Base-by-base conservation (phyloP, 768 basidiomycete genomes). In the Kwoniella dendrophila region DNA sequence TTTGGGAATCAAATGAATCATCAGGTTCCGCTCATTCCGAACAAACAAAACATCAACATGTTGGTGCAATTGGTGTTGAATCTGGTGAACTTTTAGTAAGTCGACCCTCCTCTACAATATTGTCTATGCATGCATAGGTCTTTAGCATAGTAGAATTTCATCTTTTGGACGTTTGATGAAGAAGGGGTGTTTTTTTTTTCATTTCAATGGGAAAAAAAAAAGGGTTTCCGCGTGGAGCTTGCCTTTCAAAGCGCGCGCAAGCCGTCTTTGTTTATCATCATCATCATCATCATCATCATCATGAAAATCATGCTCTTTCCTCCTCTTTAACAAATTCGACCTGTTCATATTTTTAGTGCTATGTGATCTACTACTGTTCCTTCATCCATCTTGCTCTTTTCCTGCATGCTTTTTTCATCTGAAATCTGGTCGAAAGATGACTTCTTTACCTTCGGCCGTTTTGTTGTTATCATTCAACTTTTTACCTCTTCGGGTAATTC, bases 31-130 rank as follows among this genome's bases (percentile, higher is more conserved):
- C 33, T 22, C 36, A 47, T 34, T 57, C 67, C 48, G 68, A 66
- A 56, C 53, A 59, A 34, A 64, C 63, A n/a, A 74, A 74, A 59
- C 53, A 67, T 63, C 70, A 72, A 61, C 73, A 74, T 64, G 73
- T 74, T 16, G 73, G 73, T 10, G 73, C 73, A 32, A 74, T 66
- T 34, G 73, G 73, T 40, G 73, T 74, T 12, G 73, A 74, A 62
- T 63, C 59, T 29, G 73, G 73, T 57, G 73, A 74, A 68, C 54
- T 72, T 22, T 55, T 72, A 45, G 73, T 74, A 53, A 74, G 73
- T 74, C 48, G 65, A 34, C 26, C 59, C 59, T 59, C 45, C 66
- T 63, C 68, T 68, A 49, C 67, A 59, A 50, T 43, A 56, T 60
- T 64, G 41, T 41, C 16, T 67, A 74, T 71, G 68, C 72, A 69